These are phyloP conservation scores for Salvia rosmarinus DNA, from an alignment of 257 asterid genomes.

Conservation along the genomic window DNA sequence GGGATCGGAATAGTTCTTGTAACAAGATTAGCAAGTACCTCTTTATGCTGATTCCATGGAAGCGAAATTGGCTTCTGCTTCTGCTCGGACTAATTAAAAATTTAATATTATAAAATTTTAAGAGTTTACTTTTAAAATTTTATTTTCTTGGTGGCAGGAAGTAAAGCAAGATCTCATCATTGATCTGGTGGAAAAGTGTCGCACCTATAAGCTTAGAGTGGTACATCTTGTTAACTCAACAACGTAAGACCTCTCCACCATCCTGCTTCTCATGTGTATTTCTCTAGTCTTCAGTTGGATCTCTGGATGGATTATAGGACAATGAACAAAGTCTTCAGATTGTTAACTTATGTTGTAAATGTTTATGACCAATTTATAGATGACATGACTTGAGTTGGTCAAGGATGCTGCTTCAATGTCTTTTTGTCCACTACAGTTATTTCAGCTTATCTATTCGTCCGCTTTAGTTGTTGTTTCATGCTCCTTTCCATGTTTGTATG, in stretches of 20 bases:
- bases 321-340: conserved; percentile 6
- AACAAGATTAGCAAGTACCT: neutral
- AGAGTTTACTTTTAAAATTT: conserved; percentile 2
- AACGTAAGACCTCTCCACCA: conserved; percentile 66
- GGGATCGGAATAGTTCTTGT: neutral
- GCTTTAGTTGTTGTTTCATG: neutral
- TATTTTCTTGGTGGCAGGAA: conserved; percentile 56
- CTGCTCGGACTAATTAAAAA: neutral
- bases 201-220: conserved; percentile 91
- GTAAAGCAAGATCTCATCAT: conserved; percentile 91
- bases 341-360: neutral
- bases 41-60: neutral
- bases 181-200: conserved; percentile 95
- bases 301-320: conserved; percentile 1
- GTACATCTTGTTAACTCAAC: conserved; percentile 98
- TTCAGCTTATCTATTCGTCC: too few relatives aligned
- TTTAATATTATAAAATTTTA: conserved; percentile 1
- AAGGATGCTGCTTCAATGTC: neutral
- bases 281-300: conserved; percentile 6
- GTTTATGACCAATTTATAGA: conserved; percentile 9
- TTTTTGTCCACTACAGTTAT: neutral
- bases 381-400: conserved; percentile 10
- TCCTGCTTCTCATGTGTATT: conserved; percentile 12
- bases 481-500: conserved; percentile 24
- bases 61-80: neutral